These are phyloP conservation scores for Fusarium sp. DNA, from an alignment of 2,329 filamentous ascomycete species.

Conservation along the genomic window DNA sequence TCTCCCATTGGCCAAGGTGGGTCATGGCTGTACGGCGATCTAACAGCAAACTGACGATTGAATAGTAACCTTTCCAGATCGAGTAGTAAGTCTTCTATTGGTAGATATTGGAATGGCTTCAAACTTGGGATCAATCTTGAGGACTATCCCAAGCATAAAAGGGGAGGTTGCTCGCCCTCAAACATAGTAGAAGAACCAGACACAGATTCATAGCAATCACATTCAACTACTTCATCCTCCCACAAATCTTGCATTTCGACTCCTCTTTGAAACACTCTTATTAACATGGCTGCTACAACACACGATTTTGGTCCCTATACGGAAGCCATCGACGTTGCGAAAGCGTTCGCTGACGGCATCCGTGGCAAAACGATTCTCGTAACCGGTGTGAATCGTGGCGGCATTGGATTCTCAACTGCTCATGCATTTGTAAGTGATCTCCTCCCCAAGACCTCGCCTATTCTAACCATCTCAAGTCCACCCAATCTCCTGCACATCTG, in stretches of 20 bases:
- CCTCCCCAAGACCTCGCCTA: accelerated
- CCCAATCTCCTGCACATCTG: not conserved
- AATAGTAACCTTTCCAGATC: slow-evolving; percentile 4
- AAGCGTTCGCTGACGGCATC: not conserved
- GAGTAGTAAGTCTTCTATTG: slow-evolving; percentile 28
- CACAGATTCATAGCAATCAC: not conserved
- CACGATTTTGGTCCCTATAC: slow-evolving; percentile 1
- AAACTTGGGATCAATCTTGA: too few species aligned
- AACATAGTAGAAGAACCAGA: not conserved
- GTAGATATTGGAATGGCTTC: not conserved
- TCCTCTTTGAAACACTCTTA: accelerated
- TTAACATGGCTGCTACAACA: slow-evolving; percentile 20
- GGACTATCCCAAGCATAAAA: slow-evolving; percentile 3
- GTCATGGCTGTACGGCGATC: not conserved
- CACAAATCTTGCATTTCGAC: too few species aligned
- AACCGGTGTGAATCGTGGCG: slow-evolving; percentile 4
- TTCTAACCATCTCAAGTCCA: not conserved
- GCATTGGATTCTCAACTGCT: slow-evolving; percentile 10
- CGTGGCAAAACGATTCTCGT: slow-evolving; percentile 4
- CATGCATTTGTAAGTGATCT: not conserved
- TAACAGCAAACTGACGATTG: not conserved
- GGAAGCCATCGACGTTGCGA: not conserved
- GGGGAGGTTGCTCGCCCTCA: accelerated
- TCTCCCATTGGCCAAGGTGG: slow-evolving; percentile 11
- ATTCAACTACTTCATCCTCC: not conserved